Percentiles rank a stretch among this genome's conserved stretches.
phyloP scores from a whole-genome alignment of 257 asterid genomes.

The Cruciata laevipes region DNA sequence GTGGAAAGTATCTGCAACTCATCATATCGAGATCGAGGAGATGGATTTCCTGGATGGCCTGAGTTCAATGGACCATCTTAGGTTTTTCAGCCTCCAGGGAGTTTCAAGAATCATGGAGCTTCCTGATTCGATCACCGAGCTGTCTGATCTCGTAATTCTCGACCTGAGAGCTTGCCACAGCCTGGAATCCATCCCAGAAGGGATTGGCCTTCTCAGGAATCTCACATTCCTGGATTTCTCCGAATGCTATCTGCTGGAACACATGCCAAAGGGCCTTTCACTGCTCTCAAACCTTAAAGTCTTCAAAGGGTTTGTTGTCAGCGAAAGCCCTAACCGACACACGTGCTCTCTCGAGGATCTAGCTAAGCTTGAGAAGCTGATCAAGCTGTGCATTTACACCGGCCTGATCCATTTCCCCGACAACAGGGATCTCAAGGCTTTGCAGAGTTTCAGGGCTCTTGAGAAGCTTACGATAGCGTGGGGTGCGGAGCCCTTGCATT shows the following conservation, averaged over 20 bases:
- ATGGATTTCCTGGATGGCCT: conserved; percentile 24
- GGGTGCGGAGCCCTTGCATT: conserved; percentile 28
- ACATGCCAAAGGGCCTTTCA: conserved; percentile 37
- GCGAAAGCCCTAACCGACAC: neutral
- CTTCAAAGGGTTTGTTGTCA: conserved; percentile 42
- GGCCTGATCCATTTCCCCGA: conserved; percentile 19
- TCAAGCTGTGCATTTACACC: conserved; percentile 36
- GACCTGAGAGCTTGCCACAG: conserved; percentile 42
- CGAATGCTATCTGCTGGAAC: conserved; percentile 40
- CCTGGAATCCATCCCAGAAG: conserved; percentile 35
- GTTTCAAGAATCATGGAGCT: conserved; percentile 34
- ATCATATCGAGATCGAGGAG: conserved; percentile 43
- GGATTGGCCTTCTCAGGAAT: conserved; percentile 18
- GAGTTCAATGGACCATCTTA: conserved; percentile 17
- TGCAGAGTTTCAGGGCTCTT: conserved; percentile 13
- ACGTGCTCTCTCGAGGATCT: conserved; percentile 31
- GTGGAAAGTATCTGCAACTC: conserved; percentile 26
- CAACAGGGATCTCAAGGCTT: conserved; percentile 4
- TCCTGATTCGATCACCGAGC: conserved; percentile 23
- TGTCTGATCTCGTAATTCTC: conserved; percentile 21
- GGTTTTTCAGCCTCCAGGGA: conserved; percentile 43
- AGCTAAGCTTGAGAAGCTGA: conserved; percentile 10
- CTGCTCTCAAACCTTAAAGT: conserved; percentile 23
- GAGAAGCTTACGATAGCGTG: conserved; percentile 40
- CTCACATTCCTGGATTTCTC: conserved; percentile 45